A percentile compares a stretch with the other conserved stretches of the same genome.
phyloP scores from a whole-genome alignment of 805 yeast genomes.

The Kuraishia capsulata region DNA sequence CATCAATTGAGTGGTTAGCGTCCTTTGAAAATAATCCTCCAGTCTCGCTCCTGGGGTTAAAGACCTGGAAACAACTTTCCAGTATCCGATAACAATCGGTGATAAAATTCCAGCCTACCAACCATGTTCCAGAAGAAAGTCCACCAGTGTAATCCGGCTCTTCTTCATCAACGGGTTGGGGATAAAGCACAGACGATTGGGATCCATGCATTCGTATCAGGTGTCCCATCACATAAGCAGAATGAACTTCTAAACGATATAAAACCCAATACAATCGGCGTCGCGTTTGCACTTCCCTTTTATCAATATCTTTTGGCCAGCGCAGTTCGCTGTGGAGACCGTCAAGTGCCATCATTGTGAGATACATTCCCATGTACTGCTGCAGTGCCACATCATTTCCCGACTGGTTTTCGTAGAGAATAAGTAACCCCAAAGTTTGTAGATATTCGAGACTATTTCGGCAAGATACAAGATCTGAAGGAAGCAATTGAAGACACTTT shows the following conservation, averaged over 20 bases:
- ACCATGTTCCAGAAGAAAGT: background rate
- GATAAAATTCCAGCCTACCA: background rate
- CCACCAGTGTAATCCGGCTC: background rate
- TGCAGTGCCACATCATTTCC: background rate
- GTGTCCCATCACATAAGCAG: background rate
- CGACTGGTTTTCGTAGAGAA: background rate
- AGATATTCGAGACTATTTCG: background rate
- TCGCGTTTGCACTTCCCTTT: background rate
- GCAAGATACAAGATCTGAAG: background rate
- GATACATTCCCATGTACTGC: background rate
- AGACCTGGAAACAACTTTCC: background rate
- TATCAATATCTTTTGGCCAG: background rate
- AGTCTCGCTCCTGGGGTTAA: background rate
- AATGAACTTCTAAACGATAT: background rate
- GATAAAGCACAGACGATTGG: background rate
- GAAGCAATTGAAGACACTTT: background rate
- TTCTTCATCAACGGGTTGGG: background rate
- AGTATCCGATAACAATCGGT: background rate
- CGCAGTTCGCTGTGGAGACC: background rate
- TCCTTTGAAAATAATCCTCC: too few relatives aligned
- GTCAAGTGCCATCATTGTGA: background rate
- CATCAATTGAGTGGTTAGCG: background rate
- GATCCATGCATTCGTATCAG: background rate
- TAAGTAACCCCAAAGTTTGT: background rate
- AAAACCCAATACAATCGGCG: background rate